Percentiles rank a stretch among this genome's conserved stretches.
These are phyloP conservation scores for Plasmodium knowlesi DNA, from an alignment of 169 alveolate species.

Conservation along the genomic window DNA sequence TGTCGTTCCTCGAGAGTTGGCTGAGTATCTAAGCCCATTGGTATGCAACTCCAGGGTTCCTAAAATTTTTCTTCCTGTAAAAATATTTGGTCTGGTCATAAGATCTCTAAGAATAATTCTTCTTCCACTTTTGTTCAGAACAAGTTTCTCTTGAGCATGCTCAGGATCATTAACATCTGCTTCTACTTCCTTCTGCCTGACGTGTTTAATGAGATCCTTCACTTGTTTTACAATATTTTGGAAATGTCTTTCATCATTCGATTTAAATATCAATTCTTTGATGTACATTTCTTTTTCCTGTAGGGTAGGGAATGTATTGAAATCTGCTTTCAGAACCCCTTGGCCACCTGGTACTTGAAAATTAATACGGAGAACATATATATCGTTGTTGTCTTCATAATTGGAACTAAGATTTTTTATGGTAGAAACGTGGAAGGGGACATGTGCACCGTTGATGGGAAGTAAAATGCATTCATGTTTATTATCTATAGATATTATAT, in stretches of 20 bases:
- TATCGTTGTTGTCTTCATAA: slow-evolving; percentile 89
- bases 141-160: slow-evolving; percentile 92
- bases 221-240: slow-evolving; percentile 89
- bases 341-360: slow-evolving; percentile 94
- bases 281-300: slow-evolving; percentile 90
- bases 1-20: slow-evolving; percentile 82
- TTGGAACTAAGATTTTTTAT: slow-evolving; percentile 93
- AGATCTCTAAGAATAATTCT: slow-evolving; percentile 85
- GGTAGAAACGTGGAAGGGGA: slow-evolving; percentile 92
- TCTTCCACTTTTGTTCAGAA: slow-evolving; percentile 85
- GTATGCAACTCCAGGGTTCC: slow-evolving; percentile 97
- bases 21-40: slow-evolving; percentile 94
- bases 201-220: slow-evolving; percentile 94
- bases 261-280: slow-evolving; percentile 93
- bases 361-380: slow-evolving; percentile 91
- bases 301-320: slow-evolving; percentile 86
- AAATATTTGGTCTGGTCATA: slow-evolving; percentile 87
- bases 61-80: slow-evolving; percentile 88
- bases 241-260: slow-evolving; percentile 89
- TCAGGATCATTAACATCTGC: slow-evolving; percentile 90
- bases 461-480: slow-evolving; percentile 89
- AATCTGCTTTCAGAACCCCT: slow-evolving; percentile 85
- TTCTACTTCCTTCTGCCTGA: slow-evolving; percentile 93
- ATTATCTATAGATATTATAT: slow-evolving; percentile 88
- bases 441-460: slow-evolving; percentile 90